phyloP scores from a whole-genome alignment of 129 eudicot genomes.

The Tanacetum coccineum region DNA sequence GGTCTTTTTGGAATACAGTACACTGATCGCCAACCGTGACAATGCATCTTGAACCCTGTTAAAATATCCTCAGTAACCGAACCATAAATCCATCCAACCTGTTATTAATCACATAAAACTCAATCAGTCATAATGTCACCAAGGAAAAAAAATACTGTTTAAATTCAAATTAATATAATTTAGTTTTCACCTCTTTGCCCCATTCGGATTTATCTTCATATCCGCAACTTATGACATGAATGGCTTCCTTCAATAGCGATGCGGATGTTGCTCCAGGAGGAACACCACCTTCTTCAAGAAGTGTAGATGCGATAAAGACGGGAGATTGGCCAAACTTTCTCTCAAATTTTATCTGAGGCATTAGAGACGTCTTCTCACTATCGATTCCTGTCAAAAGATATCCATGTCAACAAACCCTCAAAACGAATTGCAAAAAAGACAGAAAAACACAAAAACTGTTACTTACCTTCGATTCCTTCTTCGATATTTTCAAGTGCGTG shows the following conservation, averaged over 20 bases:
- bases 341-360: constrained; percentile 92
- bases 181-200: constrained; percentile 79
- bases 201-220: constrained; percentile 93
- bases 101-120: constrained; percentile 5
- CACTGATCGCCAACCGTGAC: constrained; percentile 91
- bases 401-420: too few species aligned
- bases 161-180: constrained; percentile 12
- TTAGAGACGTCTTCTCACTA: constrained; percentile 71
- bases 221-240: constrained; percentile 91
- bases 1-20: constrained; percentile 83
- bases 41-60: constrained; percentile 92
- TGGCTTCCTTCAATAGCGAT: constrained; percentile 88
- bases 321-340: constrained; percentile 92
- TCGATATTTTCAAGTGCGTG: constrained; percentile 91
- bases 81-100: constrained; percentile 96
- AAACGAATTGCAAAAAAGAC: too few species aligned
- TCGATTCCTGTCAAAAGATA: constrained; percentile 52
- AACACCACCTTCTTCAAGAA: constrained; percentile 78
- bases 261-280: constrained; percentile 74
- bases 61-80: constrained; percentile 93
- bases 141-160: not conserved
- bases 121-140: not conserved
- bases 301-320: constrained; percentile 83
- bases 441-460: not conserved
- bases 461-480: constrained; percentile 91